Conservation (phyloP, 208 protist genomes). For the Phytomonas sp. region DNA sequence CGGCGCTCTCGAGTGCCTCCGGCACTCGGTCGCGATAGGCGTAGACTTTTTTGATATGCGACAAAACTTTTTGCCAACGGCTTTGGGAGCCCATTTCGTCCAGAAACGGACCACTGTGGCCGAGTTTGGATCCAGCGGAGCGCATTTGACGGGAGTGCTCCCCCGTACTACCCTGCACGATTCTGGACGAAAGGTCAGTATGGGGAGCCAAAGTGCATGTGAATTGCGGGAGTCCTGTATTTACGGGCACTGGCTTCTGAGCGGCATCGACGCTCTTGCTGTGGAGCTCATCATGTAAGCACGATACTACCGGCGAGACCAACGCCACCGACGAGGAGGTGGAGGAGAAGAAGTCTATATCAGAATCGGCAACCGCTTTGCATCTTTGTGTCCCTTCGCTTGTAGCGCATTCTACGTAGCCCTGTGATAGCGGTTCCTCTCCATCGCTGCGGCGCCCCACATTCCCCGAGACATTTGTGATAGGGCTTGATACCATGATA, state of each 20-base stretch:
- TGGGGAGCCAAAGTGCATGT: neutral
- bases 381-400: neutral
- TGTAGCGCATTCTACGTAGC: neutral
- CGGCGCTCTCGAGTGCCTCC: constrained; percentile 40
- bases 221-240: neutral
- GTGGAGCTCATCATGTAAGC: neutral
- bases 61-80: neutral
- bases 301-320: neutral
- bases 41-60: neutral
- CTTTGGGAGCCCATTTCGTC: neutral
- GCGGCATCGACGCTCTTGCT: neutral
- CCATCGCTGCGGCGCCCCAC: neutral
- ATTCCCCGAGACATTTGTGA: neutral
- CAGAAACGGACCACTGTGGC: neutral
- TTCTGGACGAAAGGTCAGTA: neutral
- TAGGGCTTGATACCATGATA: neutral
- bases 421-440: neutral
- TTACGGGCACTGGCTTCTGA: neutral
- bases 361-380: neutral
- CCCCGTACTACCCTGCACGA: neutral
- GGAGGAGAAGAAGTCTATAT: neutral
- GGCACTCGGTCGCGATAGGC: neutral
- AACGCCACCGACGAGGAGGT: neutral
- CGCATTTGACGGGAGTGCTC: neutral
- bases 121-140: neutral